These are phyloP conservation scores for Claviceps pusilla DNA, from an alignment of 2,329 filamentous ascomycete species.

Conservation along the genomic window DNA sequence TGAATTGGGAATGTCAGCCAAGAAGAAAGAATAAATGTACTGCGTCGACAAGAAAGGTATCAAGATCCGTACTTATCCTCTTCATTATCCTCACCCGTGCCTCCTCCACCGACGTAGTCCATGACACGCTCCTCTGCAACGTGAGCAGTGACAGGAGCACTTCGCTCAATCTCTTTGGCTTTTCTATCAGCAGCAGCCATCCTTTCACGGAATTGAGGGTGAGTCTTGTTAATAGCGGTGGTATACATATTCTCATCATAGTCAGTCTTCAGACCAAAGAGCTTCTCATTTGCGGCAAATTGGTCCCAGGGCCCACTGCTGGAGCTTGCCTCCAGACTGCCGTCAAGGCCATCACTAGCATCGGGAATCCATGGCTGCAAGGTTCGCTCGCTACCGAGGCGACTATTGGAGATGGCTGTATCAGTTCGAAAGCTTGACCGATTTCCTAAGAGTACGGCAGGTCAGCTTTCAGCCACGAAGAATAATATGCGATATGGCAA, in stretches of 20 bases:
- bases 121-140: conserved; percentile 77
- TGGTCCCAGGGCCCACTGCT: conserved; percentile 63
- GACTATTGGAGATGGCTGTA: conserved; percentile 66
- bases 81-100: conserved; percentile 62
- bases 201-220: conserved; percentile 67
- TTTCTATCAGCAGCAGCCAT: conserved; percentile 67
- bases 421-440: conserved; percentile 69
- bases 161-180: conserved; percentile 78
- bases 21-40: not conserved
- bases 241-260: conserved; percentile 95
- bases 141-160: conserved; percentile 59
- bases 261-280: conserved; percentile 76
- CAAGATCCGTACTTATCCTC: conserved; percentile 60
- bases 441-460: conserved; percentile 34
- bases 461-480: not conserved
- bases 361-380: conserved; percentile 73
- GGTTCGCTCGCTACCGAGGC: conserved; percentile 53
- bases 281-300: conserved; percentile 74
- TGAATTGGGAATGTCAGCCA: conserved; percentile 10
- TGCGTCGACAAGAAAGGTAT: not conserved
- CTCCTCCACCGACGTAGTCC: conserved; percentile 46
- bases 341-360: conserved; percentile 43
- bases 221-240: conserved; percentile 69
- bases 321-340: conserved; percentile 52
- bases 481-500: not conserved